Percentiles rank a stretch among this genome's conserved stretches.
These are phyloP conservation scores for Carex arenaria DNA, from an alignment of 202 grass and related monocot genomes.

Conservation along the genomic window DNA sequence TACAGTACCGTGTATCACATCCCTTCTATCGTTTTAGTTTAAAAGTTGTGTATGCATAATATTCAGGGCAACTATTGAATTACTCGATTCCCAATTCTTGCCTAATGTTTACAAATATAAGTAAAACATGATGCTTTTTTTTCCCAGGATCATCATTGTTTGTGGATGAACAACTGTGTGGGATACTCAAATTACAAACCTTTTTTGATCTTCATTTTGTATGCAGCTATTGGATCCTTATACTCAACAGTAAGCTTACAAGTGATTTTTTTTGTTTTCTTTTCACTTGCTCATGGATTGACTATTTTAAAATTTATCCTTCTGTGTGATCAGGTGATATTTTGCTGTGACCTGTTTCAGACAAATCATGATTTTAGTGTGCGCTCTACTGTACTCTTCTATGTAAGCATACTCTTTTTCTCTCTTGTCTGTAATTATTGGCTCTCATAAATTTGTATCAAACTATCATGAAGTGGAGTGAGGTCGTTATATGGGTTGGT, in stretches of 20 bases:
- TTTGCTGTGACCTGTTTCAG: constrained; percentile 50
- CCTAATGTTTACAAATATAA: constrained; percentile 5
- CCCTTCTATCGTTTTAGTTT: background rate
- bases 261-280: background rate
- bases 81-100: background rate
- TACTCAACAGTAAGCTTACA: constrained; percentile 59
- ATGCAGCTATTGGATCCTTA: constrained; percentile 76
- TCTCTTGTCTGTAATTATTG: constrained; percentile 9
- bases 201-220: constrained; percentile 75
- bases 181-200: constrained; percentile 92
- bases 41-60: background rate
- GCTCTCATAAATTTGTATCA: background rate
- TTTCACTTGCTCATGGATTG: background rate
- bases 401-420: constrained; percentile 50
- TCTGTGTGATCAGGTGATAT: constrained; percentile 52
- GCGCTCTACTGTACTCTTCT: constrained; percentile 51
- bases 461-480: background rate
- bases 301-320: background rate
- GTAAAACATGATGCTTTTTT: constrained; percentile 24
- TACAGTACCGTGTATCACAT: background rate
- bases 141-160: constrained; percentile 93
- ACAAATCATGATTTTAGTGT: constrained; percentile 55
- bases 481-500: background rate
- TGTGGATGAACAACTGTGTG: constrained; percentile 96
- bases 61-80: background rate